These are phyloP conservation scores for Pseudogymnoascus sp. DNA, from an alignment of 2,329 filamentous ascomycete species.

Conservation along the genomic window DNA sequence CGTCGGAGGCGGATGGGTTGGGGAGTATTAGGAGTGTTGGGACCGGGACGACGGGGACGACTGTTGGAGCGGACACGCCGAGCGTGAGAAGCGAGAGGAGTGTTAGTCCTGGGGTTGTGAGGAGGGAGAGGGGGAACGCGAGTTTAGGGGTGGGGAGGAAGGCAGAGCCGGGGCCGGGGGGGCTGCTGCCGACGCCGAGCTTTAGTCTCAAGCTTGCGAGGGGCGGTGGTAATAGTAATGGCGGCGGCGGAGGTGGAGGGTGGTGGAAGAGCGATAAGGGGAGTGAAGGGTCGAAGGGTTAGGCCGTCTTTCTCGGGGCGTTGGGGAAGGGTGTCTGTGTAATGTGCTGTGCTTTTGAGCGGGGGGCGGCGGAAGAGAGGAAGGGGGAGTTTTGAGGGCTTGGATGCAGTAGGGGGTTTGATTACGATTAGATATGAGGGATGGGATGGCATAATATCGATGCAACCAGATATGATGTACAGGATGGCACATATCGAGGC, in stretches of 20 bases:
- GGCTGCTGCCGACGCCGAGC: background rate
- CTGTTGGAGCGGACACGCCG: background rate
- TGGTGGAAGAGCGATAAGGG: background rate
- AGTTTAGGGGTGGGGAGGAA: background rate
- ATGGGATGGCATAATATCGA: background rate
- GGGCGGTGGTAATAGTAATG: background rate
- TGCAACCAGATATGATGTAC: background rate
- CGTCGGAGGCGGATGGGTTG: background rate
- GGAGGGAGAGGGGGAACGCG: background rate
- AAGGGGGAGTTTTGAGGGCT: background rate
- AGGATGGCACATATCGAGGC: conserved; percentile 1
- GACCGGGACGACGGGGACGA: background rate
- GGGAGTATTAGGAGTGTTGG: background rate
- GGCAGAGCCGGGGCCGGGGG: background rate
- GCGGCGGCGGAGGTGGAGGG: background rate
- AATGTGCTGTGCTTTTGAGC: background rate
- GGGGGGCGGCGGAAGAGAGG: background rate
- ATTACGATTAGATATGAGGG: background rate
- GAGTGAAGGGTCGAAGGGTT: background rate
- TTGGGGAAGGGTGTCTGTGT: background rate
- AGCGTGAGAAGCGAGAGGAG: background rate
- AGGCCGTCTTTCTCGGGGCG: background rate
- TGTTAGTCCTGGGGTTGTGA: background rate
- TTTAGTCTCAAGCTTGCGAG: background rate
- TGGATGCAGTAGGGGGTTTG: background rate